phyloP scores from a whole-genome alignment of 352 stramenopile genomes.

The Nothophytophthora sp. region DNA sequence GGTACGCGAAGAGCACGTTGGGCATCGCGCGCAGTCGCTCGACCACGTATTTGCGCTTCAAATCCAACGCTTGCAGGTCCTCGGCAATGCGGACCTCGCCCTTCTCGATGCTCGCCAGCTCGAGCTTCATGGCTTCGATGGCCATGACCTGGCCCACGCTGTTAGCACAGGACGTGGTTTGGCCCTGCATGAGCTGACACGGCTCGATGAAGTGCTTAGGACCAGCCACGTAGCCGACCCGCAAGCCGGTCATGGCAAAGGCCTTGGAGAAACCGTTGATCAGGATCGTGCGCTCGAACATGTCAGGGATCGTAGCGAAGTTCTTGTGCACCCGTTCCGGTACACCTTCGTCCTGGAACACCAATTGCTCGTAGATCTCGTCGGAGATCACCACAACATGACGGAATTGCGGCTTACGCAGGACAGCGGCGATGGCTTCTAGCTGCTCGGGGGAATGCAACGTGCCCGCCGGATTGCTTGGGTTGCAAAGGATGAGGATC shows the following conservation, averaged over 20 bases:
- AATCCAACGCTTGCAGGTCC: conserved; percentile 48
- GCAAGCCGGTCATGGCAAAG: conserved; percentile 95
- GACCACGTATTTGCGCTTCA: conserved; percentile 92
- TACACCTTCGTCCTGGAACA: conserved; percentile 82
- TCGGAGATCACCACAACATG: conserved; percentile 92
- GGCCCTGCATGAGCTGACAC: conserved; percentile 93
- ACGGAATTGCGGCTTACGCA: conserved; percentile 56
- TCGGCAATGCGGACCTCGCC: conserved; percentile 49
- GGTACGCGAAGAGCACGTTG: conserved; percentile 79
- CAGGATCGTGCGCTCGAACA: conserved; percentile 93
- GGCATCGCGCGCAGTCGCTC: conserved; percentile 78
- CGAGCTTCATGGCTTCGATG: conserved; percentile 87
- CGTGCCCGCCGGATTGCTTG: conserved; percentile 94
- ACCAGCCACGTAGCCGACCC: conserved; percentile 91
- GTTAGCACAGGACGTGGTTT: conserved; percentile 94
- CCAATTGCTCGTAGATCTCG: conserved; percentile 97
- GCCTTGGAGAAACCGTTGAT: conserved; percentile 98
- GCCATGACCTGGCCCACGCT: conserved; percentile 93
- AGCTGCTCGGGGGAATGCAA: conserved; percentile 64
- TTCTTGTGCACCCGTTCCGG: conserved; percentile 56
- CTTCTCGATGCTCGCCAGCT: conserved; percentile 51
- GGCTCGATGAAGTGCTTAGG: conserved; percentile 80
- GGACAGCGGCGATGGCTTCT: conserved; percentile 47
- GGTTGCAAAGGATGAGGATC: conserved; percentile 96
- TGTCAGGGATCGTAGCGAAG: conserved; percentile 71